Conservation (phyloP, 306 rosid species). For the Alnus rubra region DNA sequence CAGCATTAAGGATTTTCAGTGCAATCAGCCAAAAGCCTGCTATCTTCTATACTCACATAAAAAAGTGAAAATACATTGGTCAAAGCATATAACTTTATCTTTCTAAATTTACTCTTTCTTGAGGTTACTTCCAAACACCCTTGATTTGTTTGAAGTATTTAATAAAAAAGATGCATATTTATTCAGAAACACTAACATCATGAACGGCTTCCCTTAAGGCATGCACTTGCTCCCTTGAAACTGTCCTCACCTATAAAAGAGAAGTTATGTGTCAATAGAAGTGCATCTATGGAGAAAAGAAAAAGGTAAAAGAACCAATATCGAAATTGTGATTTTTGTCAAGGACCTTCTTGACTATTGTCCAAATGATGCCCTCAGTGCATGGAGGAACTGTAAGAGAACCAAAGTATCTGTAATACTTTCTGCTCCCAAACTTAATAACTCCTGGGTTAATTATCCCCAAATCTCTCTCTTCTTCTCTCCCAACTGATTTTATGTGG, state of each 20-base stretch:
- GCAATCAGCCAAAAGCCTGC: not conserved
- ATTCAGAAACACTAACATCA: constrained; percentile 44
- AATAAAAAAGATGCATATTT: not conserved
- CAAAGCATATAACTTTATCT: constrained; percentile 27
- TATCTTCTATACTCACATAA: no score
- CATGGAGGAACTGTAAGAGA: constrained; percentile 84
- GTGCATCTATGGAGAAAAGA: not conserved
- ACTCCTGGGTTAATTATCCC: constrained; percentile 55
- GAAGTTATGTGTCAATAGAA: not conserved
- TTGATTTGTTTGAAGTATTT: not conserved
- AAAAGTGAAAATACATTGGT: no score
- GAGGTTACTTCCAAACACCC: not conserved
- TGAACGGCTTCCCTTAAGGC: constrained; percentile 54
- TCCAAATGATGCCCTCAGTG: constrained; percentile 78
- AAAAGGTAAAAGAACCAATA: not conserved
- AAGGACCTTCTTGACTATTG: constrained; percentile 55
- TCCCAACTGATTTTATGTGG: constrained; percentile 36
- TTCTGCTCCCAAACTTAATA: constrained; percentile 54
- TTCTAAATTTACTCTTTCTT: not conserved
- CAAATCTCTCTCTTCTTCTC: constrained; percentile 39
- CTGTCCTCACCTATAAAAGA: constrained; percentile 56
- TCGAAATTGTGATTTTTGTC: not conserved
- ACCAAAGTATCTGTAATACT: constrained; percentile 76
- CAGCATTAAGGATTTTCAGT: not conserved
- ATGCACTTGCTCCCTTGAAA: constrained; percentile 56